phyloP scores from a whole-genome alignment of 192 early-diverging fungal genomes.

The Rhizophlyctis rosea region DNA sequence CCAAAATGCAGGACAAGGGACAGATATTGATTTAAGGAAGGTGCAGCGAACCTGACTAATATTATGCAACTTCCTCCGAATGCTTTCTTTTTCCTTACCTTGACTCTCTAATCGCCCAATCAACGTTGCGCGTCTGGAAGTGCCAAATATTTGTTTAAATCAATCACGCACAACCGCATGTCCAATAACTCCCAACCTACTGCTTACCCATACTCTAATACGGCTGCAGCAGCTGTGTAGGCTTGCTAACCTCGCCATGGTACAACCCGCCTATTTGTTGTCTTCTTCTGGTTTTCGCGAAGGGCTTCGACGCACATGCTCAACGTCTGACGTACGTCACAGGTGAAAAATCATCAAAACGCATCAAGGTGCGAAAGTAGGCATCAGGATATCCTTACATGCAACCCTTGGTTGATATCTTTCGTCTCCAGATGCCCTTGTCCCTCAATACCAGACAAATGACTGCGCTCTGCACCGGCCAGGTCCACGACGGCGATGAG shows the following conservation, averaged over 20 bases:
- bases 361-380: too few relatives aligned
- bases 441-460: slow-evolving; percentile 22
- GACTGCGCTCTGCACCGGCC: slow-evolving; percentile 23
- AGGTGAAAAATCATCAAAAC: too few relatives aligned
- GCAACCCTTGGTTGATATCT: slow-evolving; percentile 25
- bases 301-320: slow-evolving; percentile 22
- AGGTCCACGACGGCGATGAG: slow-evolving; percentile 21
- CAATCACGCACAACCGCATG: too few relatives aligned
- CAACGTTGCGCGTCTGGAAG: too few relatives aligned
- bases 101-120: too few relatives aligned
- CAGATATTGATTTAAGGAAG: too few relatives aligned
- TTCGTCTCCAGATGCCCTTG: slow-evolving; percentile 25
- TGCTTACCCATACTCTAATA: slow-evolving; percentile 24
- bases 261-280: slow-evolving; percentile 8
- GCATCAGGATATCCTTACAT: slow-evolving; percentile 3
- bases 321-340: slow-evolving; percentile 8
- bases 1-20: too few relatives aligned
- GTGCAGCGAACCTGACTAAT: too few relatives aligned
- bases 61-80: too few relatives aligned
- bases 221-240: slow-evolving; percentile 24
- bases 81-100: too few relatives aligned
- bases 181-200: too few relatives aligned
- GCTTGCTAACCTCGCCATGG: slow-evolving; percentile 31
- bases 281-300: slow-evolving; percentile 13
- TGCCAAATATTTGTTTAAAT: too few relatives aligned